Percentiles rank a stretch among this genome's conserved stretches.
Evolutionary conservation across 805 yeast species (phyloP).

Genomic region (Lipomyces starkeyi): DNA sequence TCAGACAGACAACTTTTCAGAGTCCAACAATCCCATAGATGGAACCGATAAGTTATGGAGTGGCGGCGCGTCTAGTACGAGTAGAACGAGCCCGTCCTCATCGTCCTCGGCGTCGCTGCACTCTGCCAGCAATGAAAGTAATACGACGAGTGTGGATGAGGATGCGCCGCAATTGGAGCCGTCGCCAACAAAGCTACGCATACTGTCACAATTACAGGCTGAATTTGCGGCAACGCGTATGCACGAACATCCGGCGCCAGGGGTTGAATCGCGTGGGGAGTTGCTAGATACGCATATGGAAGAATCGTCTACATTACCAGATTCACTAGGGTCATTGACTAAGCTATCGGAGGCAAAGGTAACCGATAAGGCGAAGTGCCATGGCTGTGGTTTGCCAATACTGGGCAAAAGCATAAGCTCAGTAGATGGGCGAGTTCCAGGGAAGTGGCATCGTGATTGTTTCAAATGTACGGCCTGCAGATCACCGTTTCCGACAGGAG

Average conservation of each 20-base stretch:
- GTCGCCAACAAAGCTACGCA: background rate
- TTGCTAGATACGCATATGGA: background rate
- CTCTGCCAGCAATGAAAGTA: background rate
- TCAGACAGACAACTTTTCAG: background rate
- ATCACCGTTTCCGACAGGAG: slow-evolving; percentile 39
- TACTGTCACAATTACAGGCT: background rate
- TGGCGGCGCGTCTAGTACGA: background rate
- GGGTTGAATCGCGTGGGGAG: background rate
- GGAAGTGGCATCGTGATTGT: slow-evolving; percentile 82
- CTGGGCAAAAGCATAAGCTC: slow-evolving; percentile 50
- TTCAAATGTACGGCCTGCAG: slow-evolving; percentile 74
- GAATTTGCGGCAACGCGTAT: background rate
- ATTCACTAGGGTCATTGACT: background rate
- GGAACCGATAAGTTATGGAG: background rate
- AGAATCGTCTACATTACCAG: background rate
- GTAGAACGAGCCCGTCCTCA: background rate
- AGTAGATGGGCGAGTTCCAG: slow-evolving; percentile 2
- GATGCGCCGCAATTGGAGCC: background rate
- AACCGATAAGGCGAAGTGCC: slow-evolving; percentile 52
- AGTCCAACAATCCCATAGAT: background rate
- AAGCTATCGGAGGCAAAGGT: background rate
- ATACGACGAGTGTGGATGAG: background rate
- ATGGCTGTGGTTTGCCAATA: slow-evolving; percentile 68
- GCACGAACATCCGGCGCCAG: background rate
- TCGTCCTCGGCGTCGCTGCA: background rate